Evolutionary conservation across 2,329 filamentous ascomycete genomes (phyloP), one percentile per base, ranked within the genome.

Genomic region (Aspergillus clavatus): DNA sequence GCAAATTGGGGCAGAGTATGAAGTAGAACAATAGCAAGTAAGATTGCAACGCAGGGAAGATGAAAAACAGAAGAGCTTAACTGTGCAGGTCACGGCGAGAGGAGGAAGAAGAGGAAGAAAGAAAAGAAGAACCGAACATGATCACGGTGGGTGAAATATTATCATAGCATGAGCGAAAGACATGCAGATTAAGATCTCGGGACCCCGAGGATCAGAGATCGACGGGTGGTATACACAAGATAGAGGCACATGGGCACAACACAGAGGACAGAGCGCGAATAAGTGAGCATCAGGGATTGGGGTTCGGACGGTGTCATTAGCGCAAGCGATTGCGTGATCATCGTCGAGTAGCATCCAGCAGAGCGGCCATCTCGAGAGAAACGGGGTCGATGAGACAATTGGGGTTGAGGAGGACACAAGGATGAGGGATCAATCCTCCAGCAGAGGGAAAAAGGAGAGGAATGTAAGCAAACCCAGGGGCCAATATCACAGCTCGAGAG

Each of bases 251-350:
- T n/a, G n/a, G n/a, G n/a, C n/a, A n/a, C n/a, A n/a, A n/a, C n/a
- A n/a, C n/a, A 47, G 31, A 49, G 39, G 45, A 47, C 46, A 48
- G 42, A 33, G 38, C 24, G 40, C 27, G 51, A 31, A 43, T 52
- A 54, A 55, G 54, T 47, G 53, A 42, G 51, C 45, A 52, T 42
- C 50, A 57, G 51, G 42, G 49, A 52, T 49, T 55, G 54, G 49
- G 56, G 40, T 47, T 24, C 47, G 51, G 53, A 58, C 53, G 52
- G 39, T 61, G 61, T 56, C 62, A 67, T 67, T 53, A 56, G 49
- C 52, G 52, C 56, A 53, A 55, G 52, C 51, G 59, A 66, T 67
- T 61, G 63, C 65, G 64, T 67, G 65, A 62, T 67, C 58, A 50
- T 35, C 31, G 16, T 19, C 31, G 31, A 35, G 16, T 48, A 51